Evolutionary conservation across 768 basidiomycete genomes (phyloP), one percentile per base, ranked within the genome.

Genomic region (Tricholoma furcatifolium): DNA sequence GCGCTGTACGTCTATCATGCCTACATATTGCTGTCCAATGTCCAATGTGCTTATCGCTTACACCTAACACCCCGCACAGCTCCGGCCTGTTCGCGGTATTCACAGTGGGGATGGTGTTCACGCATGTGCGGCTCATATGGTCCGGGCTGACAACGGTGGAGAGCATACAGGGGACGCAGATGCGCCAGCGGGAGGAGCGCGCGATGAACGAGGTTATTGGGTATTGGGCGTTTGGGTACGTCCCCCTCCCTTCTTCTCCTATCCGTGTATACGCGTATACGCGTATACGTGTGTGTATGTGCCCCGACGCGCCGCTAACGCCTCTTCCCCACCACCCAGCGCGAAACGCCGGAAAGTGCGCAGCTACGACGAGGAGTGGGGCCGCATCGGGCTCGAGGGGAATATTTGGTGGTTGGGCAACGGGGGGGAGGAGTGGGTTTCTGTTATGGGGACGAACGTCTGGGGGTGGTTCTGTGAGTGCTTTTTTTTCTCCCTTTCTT

Each of bases 321-420:
- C 27, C 27, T 27, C 30, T 1, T 47, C 38, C 17, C 8, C n/a
- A n/a, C 31, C 12, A 18, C 6, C n/a, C 64, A 87, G 87, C 20
- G 78, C 72, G 3, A 87, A 79, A 56, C 70, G 70, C 31, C 67
- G 63, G 31, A 79, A 74, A 15, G 65, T 62, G 39, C 67, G 62
- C 32, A 67, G 74, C 40, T 95, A 90, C 87, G 83, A 92, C 57
- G 68, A 70, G 21, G 93, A 95, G 61, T 98, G 91, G 89, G 94
- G 94, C 0, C 68, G 75, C 24, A 72, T 89, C 1, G 73, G 77
- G 6, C 81, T 74, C 27, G 94, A 95, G 63, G 93, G 88, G 0
- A 85, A 93, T 64, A 68, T 95, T 6, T 98, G 94, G 94, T 91
- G 87, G 84, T 69, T 82, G 32, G 94, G 89, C 23, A 80, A 75